Evolutionary conservation across 164 flowering plant species (phyloP), one percentile per base, ranked within the genome.

Genomic region (Saururus chinensis): DNA sequence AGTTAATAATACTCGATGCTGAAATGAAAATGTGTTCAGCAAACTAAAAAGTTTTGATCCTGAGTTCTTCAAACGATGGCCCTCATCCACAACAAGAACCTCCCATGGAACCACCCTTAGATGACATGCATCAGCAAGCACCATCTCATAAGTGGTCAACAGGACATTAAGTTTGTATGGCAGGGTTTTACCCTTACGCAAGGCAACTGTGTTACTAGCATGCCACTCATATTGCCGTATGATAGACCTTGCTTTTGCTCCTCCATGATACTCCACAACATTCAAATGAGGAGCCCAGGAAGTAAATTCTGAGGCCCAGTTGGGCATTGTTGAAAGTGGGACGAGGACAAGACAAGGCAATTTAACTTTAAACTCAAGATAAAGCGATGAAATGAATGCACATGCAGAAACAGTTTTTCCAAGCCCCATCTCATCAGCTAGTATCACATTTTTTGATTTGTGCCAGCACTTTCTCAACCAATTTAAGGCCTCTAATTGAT

Each of bases 381-480:
- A 83, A 5, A 95, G 67, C 12, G 99, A 86, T 49, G 98, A 89
- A 61, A 95, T 17, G 75, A 95, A 95, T 68, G 99, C 98, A 76
- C 81, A 75, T 61, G 98, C 98, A 60, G 98, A 95, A 19, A 95
- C 89, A 40, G 99, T 95, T 76, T 95, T 95, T 30, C 99, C 99
- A 25, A 95, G 87, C 62, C 99, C 99, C 99, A 95, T 95, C 68
- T 95, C 99, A 82, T 95, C 99, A 61, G 99, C 99, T 60, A 95
- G 89, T 64, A 95, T 95, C 60, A 95, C 99, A 76, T 91, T 95
- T 71, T 85, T 91, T 30, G 87, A 83, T 63, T 74, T 89, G 63
- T 76, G 74, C 99, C 99, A 89, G 77, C 98, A 87, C 62, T 80
- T 89, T 4, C 98, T 91, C 79, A 95, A 70, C 99, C 99, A 95